Evolutionary conservation across 208 protist genomes (phyloP).

Genomic region (Angomonas ambiguus): DNA sequence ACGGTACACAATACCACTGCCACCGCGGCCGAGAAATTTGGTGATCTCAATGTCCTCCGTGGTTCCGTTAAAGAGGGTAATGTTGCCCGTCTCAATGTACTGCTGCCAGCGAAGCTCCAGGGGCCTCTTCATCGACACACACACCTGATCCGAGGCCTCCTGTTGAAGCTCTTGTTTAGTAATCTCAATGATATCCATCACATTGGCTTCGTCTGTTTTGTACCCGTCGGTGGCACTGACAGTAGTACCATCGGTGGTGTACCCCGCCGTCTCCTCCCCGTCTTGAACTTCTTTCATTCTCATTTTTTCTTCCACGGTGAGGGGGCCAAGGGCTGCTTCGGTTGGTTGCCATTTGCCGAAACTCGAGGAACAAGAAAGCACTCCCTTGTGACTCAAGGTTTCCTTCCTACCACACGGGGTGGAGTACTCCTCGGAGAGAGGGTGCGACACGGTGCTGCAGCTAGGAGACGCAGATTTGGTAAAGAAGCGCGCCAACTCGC

Average conservation of each 20-base stretch:
- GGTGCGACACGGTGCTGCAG: not conserved
- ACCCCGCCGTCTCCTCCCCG: not conserved
- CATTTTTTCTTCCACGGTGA: not conserved
- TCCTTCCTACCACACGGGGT: not conserved
- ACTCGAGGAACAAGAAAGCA: not conserved
- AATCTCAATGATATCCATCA: not conserved
- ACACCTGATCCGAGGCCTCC: not conserved
- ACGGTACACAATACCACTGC: conserved; percentile 77
- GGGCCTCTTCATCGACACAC: not conserved
- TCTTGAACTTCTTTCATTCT: not conserved
- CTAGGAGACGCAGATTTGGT: not conserved
- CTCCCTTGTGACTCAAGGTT: not conserved
- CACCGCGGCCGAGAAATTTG: conserved; percentile 51
- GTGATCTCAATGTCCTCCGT: conserved; percentile 46
- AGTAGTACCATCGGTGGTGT: not conserved
- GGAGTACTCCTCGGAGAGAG: not conserved
- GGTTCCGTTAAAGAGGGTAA: conserved; percentile 48
- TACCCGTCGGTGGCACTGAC: not conserved
- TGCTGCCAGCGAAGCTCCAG: conserved; percentile 33
- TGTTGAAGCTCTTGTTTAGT: not conserved
- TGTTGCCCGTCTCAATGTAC: conserved; percentile 46
- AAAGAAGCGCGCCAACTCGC: not conserved
- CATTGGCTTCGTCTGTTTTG: not conserved
- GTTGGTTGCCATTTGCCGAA: not conserved
- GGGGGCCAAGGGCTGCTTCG: not conserved